These are phyloP conservation scores for Penicillium corylophilum DNA, from an alignment of 2,329 filamentous ascomycete species.

Conservation along the genomic window DNA sequence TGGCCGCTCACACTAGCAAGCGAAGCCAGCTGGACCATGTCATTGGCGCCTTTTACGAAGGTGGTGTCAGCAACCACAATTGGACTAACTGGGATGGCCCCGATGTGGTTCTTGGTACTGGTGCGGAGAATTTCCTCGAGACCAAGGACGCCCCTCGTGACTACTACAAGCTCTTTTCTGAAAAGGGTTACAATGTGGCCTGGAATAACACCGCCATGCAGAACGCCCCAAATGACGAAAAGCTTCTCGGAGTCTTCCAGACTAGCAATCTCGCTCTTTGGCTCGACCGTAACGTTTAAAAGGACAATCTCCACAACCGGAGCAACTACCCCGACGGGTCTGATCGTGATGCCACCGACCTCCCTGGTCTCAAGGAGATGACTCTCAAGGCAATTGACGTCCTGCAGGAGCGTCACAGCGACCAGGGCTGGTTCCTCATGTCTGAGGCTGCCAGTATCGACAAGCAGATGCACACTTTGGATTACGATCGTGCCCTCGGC, in stretches of 20 bases:
- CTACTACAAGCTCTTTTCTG: constrained; percentile 69
- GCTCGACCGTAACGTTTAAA: constrained; percentile 82
- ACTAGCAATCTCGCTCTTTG: constrained; percentile 75
- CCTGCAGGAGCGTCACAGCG: constrained; percentile 62
- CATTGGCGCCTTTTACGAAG: constrained; percentile 73
- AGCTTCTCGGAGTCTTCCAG: constrained; percentile 75
- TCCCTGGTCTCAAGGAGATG: constrained; percentile 86
- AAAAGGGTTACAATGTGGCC: constrained; percentile 69
- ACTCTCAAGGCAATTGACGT: constrained; percentile 82
- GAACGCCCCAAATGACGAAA: constrained; percentile 56
- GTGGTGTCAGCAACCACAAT: constrained; percentile 69
- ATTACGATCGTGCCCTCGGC: constrained; percentile 81
- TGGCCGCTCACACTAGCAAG: constrained; percentile 70
- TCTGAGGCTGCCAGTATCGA: constrained; percentile 81
- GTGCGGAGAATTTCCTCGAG: constrained; percentile 76
- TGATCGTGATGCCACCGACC: constrained; percentile 64
- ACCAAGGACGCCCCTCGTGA: constrained; percentile 55
- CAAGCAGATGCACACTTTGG: constrained; percentile 84
- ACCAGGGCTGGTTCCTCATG: constrained; percentile 84
- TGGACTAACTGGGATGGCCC: constrained; percentile 74
- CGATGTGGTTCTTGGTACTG: constrained; percentile 79
- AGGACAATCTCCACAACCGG: constrained; percentile 63
- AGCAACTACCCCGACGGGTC: constrained; percentile 69
- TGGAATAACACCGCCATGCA: constrained; percentile 72
- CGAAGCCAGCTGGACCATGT: constrained; percentile 69